These are phyloP conservation scores for Cryphonectria parasitica DNA, from an alignment of 2,329 filamentous ascomycete genomes.

Conservation along the genomic window DNA sequence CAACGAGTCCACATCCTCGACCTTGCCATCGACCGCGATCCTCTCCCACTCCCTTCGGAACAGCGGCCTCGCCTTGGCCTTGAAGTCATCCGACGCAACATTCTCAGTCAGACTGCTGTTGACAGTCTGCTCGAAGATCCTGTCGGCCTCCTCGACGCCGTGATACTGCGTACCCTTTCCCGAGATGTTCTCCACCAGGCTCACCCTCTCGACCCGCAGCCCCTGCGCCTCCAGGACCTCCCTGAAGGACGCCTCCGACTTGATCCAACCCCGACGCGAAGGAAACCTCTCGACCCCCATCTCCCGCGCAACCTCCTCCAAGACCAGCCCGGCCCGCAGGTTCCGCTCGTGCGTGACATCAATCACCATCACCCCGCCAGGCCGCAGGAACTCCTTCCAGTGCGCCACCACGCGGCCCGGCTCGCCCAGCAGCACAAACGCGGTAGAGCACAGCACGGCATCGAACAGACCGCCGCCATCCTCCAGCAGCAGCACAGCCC, in stretches of 20 bases:
- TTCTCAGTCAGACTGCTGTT: constrained; percentile 32
- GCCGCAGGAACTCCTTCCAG: constrained; percentile 38
- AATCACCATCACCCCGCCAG: constrained; percentile 37
- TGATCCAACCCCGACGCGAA: constrained; percentile 38
- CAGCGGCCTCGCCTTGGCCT: constrained; percentile 32
- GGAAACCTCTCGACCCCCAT: constrained; percentile 35
- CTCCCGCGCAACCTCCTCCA: constrained; percentile 36
- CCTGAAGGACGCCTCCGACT: constrained; percentile 36
- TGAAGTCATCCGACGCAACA: constrained; percentile 33
- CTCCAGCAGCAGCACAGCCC: constrained; percentile 7
- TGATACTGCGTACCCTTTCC: constrained; percentile 34
- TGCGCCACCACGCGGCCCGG: constrained; percentile 34
- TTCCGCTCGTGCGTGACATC: constrained; percentile 41
- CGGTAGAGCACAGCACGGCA: constrained; percentile 40
- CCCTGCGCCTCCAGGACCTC: constrained; percentile 36
- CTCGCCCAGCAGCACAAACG: constrained; percentile 39
- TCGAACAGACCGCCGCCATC: constrained; percentile 35
- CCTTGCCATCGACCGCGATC: constrained; percentile 37
- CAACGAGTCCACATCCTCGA: constrained; percentile 36
- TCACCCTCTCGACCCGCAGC: constrained; percentile 35
- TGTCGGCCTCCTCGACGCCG: constrained; percentile 36
- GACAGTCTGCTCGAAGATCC: constrained; percentile 36
- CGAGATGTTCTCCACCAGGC: constrained; percentile 35
- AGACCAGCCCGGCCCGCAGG: constrained; percentile 32
- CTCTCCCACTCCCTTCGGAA: constrained; percentile 40